A percentile compares a stretch with the other conserved stretches of the same genome.
Conservation (phyloP, 768 basidiomycete species). For the Lactifluus subvellereus region DNA sequence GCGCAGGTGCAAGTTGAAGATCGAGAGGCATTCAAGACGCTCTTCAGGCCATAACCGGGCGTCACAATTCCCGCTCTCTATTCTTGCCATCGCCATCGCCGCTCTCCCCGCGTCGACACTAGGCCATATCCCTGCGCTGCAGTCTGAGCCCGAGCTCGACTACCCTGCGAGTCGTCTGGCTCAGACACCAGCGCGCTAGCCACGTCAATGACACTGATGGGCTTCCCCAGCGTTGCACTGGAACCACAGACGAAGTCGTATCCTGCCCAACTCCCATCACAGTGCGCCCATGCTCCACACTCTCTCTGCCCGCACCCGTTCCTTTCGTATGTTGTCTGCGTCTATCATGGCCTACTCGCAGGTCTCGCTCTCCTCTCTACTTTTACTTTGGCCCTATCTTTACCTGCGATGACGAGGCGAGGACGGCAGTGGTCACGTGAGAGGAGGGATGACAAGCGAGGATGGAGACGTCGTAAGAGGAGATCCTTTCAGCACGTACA, state of each 20-base stretch:
- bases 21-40: constrained; percentile 1
- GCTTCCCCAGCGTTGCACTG: background rate
- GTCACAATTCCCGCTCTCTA: background rate
- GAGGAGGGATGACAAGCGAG: too few species aligned
- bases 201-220: background rate
- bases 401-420: background rate
- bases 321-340: constrained; percentile 8
- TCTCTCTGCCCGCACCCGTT: constrained; percentile 3
- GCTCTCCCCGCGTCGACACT: background rate
- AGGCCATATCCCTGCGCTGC: background rate
- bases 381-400: constrained; percentile 8
- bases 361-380: constrained; percentile 7
- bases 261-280: background rate
- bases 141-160: constrained; percentile 5
- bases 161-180: background rate
- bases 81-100: background rate
- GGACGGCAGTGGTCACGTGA: too few species aligned
- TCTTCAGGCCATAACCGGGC: background rate
- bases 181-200: background rate
- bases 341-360: constrained; percentile 9
- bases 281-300: background rate
- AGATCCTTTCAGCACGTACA: constrained; percentile 12
- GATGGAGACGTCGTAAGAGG: too few species aligned
- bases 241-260: background rate
- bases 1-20: background rate